These are phyloP conservation scores for Martensiomyces pterosporus DNA, from an alignment of 192 early-diverging fungal species.

Conservation along the genomic window DNA sequence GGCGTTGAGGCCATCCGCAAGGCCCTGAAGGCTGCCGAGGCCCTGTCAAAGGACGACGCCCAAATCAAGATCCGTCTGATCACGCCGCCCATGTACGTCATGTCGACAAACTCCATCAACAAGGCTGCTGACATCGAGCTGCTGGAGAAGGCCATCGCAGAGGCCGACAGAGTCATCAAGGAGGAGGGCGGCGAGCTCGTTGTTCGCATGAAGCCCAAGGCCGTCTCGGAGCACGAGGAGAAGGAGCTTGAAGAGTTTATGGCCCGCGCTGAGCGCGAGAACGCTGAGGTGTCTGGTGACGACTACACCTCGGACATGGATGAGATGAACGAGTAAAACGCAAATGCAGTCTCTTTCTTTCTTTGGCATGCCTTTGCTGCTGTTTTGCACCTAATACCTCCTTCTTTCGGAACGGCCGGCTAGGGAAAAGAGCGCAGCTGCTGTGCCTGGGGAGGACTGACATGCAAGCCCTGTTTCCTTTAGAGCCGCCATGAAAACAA, in stretches of 20 bases:
- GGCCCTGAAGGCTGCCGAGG: constrained; percentile 85
- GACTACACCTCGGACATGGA: constrained; percentile 76
- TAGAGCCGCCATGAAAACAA: too few species aligned
- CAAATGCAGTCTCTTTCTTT: too few species aligned
- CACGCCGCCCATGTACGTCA: constrained; percentile 92
- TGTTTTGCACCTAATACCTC: too few species aligned
- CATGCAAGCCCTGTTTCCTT: too few species aligned
- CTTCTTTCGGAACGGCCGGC: too few species aligned
- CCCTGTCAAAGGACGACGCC: constrained; percentile 68
- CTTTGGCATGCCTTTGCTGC: too few species aligned
- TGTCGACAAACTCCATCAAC: constrained; percentile 80
- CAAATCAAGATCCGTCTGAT: constrained; percentile 85
- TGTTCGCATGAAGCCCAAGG: constrained; percentile 89
- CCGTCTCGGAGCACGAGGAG: constrained; percentile 90
- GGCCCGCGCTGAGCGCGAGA: constrained; percentile 86
- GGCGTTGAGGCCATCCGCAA: constrained; percentile 95
- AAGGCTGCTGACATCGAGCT: constrained; percentile 79
- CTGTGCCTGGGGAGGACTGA: too few species aligned
- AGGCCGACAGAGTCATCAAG: constrained; percentile 76
- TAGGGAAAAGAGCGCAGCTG: too few species aligned
- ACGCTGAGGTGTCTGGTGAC: constrained; percentile 89
- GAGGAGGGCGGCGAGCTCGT: constrained; percentile 66
- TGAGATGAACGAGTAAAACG: too few species aligned
- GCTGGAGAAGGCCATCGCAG: constrained; percentile 83
- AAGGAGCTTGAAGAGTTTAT: constrained; percentile 86